These are phyloP conservation scores for Baeospora myosura DNA, from an alignment of 1,284 basidiomycete species.

Conservation along the genomic window DNA sequence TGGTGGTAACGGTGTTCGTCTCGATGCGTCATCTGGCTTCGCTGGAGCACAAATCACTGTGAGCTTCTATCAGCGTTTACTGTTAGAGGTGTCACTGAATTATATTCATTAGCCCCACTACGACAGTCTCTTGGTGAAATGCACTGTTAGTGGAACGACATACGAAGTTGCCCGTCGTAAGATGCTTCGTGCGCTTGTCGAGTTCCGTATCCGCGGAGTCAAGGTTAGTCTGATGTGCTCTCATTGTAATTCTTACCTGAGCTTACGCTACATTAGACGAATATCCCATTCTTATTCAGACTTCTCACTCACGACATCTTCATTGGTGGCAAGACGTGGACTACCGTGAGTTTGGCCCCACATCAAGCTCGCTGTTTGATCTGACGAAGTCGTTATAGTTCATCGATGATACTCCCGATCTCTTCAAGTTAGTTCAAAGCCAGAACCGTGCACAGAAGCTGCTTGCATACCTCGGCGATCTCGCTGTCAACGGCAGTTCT, in stretches of 20 bases:
- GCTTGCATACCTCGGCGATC: conserved; percentile 93
- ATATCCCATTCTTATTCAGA: conserved; percentile 99
- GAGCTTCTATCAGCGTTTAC: conserved; percentile 18
- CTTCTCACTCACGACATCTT: conserved; percentile 97
- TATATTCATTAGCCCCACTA: conserved; percentile 76
- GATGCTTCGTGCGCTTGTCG: conserved; percentile 97
- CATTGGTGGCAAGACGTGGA: conserved; percentile 96
- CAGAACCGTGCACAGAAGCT: conserved; percentile 99
- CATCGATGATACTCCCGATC: conserved; percentile 98
- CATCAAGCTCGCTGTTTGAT: conserved; percentile 2
- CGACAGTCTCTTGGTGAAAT: conserved; percentile 95
- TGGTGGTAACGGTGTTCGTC: conserved; percentile 96
- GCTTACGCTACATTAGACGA: too few relatives aligned
- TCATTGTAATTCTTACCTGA: conserved; percentile 8
- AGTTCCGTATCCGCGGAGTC: conserved; percentile 99
- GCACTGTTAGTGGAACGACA: conserved; percentile 96
- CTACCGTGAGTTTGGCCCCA: conserved; percentile 56
- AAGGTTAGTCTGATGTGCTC: conserved; percentile 69
- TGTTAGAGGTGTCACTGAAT: conserved; percentile 3
- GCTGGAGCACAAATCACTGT: conserved; percentile 99
- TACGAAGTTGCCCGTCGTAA: conserved; percentile 96
- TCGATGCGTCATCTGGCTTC: conserved; percentile 96
- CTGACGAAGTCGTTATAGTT: conserved; percentile 45
- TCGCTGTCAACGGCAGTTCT: conserved; percentile 96
- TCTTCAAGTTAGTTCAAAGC: conserved; percentile 96